Evolutionary conservation across 306 rosid genomes (phyloP).

Genomic region (Abrus pulchellus): DNA sequence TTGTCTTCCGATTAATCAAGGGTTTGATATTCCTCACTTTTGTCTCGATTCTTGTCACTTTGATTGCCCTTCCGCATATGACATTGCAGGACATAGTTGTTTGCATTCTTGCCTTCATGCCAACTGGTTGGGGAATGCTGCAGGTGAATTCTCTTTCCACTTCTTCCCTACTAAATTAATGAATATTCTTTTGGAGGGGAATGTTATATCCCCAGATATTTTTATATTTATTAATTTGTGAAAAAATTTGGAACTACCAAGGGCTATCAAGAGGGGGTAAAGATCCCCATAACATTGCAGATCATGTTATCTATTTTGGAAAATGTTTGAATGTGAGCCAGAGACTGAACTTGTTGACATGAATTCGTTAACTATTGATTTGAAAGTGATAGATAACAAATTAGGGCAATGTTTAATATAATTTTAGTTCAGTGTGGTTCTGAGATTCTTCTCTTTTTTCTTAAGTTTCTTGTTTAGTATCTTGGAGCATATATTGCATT

Average conservation of each 20-base stretch:
- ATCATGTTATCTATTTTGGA: conserved; percentile 25
- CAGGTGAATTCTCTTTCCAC: conserved; percentile 61
- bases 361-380: conserved; percentile 3
- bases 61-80: conserved; percentile 94
- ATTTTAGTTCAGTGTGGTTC: neutral
- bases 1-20: conserved; percentile 92
- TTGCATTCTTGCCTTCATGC: conserved; percentile 66
- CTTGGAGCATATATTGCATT: conserved; percentile 3
- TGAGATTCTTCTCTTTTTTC: neutral
- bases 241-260: conserved; percentile 13
- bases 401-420: neutral
- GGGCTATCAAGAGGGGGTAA: neutral
- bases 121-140: conserved; percentile 79
- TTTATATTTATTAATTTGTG: neutral
- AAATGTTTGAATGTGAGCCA: neutral
- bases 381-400: conserved; percentile 12
- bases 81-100: conserved; percentile 80
- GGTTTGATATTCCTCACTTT: conserved; percentile 94
- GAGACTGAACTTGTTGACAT: neutral
- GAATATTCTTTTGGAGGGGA: neutral
- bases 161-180: neutral
- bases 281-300: neutral
- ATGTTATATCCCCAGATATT: neutral
- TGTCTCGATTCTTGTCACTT: conserved; percentile 83
- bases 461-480: neutral